Conservation (phyloP, 2,329 filamentous ascomycete genomes). For the Aspergillus persii region DNA sequence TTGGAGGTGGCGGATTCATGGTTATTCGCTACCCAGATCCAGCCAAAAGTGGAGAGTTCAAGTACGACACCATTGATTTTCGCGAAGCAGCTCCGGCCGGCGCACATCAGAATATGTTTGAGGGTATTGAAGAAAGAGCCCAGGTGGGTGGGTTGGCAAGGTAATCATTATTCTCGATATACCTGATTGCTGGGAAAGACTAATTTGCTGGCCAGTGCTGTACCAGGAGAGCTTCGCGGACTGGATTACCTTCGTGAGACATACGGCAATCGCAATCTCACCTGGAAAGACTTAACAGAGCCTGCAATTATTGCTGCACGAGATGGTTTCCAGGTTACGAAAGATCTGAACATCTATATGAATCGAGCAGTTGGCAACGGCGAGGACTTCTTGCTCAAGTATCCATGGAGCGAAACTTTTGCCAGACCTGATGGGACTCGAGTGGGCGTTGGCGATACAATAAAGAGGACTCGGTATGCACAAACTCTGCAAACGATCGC, state of each 20-base stretch:
- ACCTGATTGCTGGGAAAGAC: not conserved
- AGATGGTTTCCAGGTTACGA: constrained; percentile 69
- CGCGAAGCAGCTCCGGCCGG: constrained; percentile 81
- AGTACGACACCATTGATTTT: constrained; percentile 84
- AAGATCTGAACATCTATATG: constrained; percentile 76
- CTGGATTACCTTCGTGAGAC: constrained; percentile 71
- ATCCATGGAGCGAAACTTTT: constrained; percentile 79
- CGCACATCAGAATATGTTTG: constrained; percentile 79
- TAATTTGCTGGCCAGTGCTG: constrained; percentile 41
- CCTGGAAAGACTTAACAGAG: constrained; percentile 69
- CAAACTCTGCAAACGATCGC: constrained; percentile 76
- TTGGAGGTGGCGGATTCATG: constrained; percentile 93
- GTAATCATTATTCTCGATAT: constrained; percentile 25
- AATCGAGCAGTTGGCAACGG: constrained; percentile 45
- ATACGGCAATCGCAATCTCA: constrained; percentile 56
- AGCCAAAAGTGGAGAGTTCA: constrained; percentile 22
- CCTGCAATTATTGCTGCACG: constrained; percentile 73
- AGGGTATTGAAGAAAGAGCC: too few species aligned
- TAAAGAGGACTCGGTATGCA: constrained; percentile 78
- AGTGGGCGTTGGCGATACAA: constrained; percentile 69
- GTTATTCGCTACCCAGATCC: constrained; percentile 70
- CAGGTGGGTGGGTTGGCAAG: constrained; percentile 64
- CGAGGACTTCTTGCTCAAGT: constrained; percentile 67
- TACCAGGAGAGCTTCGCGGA: constrained; percentile 65
- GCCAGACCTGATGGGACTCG: constrained; percentile 81